Evolutionary conservation across 129 eudicot genomes (phyloP).

Genomic region (Flaveria linearis): DNA sequence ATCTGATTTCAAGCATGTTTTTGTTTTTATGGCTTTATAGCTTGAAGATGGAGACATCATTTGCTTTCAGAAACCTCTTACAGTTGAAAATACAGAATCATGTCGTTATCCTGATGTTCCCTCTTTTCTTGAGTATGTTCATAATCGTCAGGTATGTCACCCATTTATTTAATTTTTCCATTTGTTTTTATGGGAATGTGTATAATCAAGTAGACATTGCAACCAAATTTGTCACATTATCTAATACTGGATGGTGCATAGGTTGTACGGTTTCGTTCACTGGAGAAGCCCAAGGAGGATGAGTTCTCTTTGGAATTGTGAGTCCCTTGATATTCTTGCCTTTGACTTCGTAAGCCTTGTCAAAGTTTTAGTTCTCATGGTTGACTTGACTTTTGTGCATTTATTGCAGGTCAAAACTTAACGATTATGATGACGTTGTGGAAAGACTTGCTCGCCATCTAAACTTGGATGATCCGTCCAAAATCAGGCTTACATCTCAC

Average conservation of each 20-base stretch:
- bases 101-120: slow-evolving; percentile 83
- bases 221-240: slow-evolving; percentile 17
- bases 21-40: slow-evolving; percentile 37
- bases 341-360: slow-evolving; percentile 10
- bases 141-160: slow-evolving; percentile 72
- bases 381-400: slow-evolving; percentile 12
- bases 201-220: not conserved
- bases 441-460: slow-evolving; percentile 67
- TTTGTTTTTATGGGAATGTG: not conserved
- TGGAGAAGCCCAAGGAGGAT: slow-evolving; percentile 83
- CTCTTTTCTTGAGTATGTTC: slow-evolving; percentile 73
- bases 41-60: slow-evolving; percentile 94
- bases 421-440: slow-evolving; percentile 77
- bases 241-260: slow-evolving; percentile 24
- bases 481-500: slow-evolving; percentile 84
- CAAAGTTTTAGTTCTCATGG: not conserved
- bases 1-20: slow-evolving; percentile 16
- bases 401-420: slow-evolving; percentile 58
- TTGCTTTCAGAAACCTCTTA: slow-evolving; percentile 72
- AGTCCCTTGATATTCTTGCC: slow-evolving; percentile 16
- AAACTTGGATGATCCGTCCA: slow-evolving; percentile 67
- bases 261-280: slow-evolving; percentile 75
- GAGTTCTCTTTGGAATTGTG: slow-evolving; percentile 74
- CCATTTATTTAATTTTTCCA: not conserved
- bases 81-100: slow-evolving; percentile 42